Evolutionary conservation across 768 basidiomycete species (phyloP).

Genomic region (Podaxis sp.): DNA sequence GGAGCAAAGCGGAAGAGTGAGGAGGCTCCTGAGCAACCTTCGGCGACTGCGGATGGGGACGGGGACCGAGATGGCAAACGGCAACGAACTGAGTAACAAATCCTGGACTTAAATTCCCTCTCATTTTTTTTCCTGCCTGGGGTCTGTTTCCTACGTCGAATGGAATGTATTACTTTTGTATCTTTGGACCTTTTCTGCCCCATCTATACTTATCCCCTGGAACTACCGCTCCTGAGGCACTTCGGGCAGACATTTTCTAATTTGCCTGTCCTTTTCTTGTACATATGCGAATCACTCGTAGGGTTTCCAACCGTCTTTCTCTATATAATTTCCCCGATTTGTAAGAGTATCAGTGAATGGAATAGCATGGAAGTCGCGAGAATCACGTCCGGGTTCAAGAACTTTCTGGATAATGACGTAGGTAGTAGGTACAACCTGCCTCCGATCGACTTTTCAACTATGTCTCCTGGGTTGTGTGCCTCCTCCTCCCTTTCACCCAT

Average conservation of each 20-base stretch:
- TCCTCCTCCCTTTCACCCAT: too few species aligned
- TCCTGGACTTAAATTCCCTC: neutral
- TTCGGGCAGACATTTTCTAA: neutral
- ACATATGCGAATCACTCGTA: neutral
- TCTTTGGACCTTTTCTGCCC: constrained; percentile 10
- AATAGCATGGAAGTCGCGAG: neutral
- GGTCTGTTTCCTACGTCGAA: neutral
- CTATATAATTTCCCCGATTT: neutral
- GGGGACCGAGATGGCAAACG: constrained; percentile 39
- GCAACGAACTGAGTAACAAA: constrained; percentile 38
- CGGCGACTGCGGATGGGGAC: constrained; percentile 20
- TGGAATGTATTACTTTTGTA: constrained; percentile 12
- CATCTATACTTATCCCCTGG: neutral
- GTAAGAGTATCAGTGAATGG: neutral
- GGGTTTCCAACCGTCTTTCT: neutral
- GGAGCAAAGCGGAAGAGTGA: constrained; percentile 39
- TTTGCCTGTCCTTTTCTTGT: neutral
- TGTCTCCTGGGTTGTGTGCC: too few species aligned
- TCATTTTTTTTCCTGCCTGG: neutral
- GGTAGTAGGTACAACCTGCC: neutral
- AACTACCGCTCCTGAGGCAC: neutral
- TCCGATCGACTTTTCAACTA: too few species aligned
- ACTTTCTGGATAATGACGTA: neutral
- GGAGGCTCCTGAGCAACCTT: constrained; percentile 36
- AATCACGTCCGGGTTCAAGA: neutral